Percentiles rank a stretch among this genome's conserved stretches.
Conservation (phyloP, 352 stramenopile species). For the Salisapilia sapeloensis region DNA sequence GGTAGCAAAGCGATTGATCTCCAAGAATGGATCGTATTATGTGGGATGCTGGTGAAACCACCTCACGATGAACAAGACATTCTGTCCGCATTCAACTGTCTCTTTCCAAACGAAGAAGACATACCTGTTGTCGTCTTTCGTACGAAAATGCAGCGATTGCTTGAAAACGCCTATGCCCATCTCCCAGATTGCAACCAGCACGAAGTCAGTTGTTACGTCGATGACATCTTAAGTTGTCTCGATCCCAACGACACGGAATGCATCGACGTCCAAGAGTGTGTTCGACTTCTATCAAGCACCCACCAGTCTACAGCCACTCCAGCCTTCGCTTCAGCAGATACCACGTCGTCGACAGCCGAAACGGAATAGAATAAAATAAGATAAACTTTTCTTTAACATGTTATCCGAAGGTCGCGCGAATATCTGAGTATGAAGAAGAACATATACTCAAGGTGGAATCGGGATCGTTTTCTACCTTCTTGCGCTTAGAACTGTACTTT, state of each 20-base stretch:
- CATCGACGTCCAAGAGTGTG: slow-evolving; percentile 52
- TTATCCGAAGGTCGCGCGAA: too few relatives aligned
- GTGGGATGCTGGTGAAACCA: slow-evolving; percentile 33
- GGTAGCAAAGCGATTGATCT: slow-evolving; percentile 51
- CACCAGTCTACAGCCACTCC: too few relatives aligned
- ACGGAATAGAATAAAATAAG: too few relatives aligned
- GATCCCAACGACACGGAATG: slow-evolving; percentile 55
- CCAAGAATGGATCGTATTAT: slow-evolving; percentile 51
- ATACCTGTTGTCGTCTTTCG: slow-evolving; percentile 41
- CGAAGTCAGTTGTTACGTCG: slow-evolving; percentile 51
- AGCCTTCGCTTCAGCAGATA: too few relatives aligned
- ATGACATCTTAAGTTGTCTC: slow-evolving; percentile 46
- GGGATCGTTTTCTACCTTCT: too few relatives aligned
- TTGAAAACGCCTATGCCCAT: slow-evolving; percentile 43
- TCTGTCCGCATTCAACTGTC: slow-evolving; percentile 27
- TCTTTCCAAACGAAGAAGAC: slow-evolving; percentile 44
- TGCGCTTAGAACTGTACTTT: too few relatives aligned
- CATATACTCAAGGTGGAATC: too few relatives aligned
- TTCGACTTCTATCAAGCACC: slow-evolving; percentile 30
- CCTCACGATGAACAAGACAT: slow-evolving; percentile 29
- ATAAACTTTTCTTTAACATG: too few relatives aligned
- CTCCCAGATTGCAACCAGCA: slow-evolving; percentile 46
- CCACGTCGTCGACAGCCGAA: too few relatives aligned
- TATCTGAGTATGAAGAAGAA: too few relatives aligned
- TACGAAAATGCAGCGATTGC: slow-evolving; percentile 50